Evolutionary conservation across 2,329 filamentous ascomycete species (phyloP), one percentile per base, ranked within the genome.

Genomic region (Clarireedia homoeocarpa): DNA sequence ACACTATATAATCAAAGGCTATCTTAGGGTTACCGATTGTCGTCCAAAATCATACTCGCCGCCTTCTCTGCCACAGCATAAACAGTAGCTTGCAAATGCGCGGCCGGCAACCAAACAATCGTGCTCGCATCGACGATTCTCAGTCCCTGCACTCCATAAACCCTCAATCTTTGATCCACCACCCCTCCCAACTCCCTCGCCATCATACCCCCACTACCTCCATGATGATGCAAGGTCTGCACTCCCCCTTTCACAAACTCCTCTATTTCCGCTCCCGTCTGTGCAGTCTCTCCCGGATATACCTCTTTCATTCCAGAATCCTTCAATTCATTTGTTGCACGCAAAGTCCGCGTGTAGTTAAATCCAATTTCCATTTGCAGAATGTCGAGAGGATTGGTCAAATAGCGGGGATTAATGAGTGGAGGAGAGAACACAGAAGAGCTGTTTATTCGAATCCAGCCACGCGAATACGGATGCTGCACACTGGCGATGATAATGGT

Each of bases 391-490:
- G 75, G 71, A 51, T 77, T 70, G 3, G 69, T 65, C 17, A 76
- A 66, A 38, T 73, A 75, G 9, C 68, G 67, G 0, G 72, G 70
- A 58, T 78, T 71, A 55, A 77, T 73, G 2, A 61, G 45, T 0
- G 74, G 73, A 15, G 68, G 62, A 2, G 58, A 63, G 0, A 62
- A 61, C 0, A 70, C 67, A 48, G 74, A 67, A 0, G 70, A 49
- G 0, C 71, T 73, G 1, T 59, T 61, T 39, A 76, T 70, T 67
- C 84, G 81, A 51, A 81, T 75, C 39, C 72, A 72, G 2, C 82
- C 82, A 0, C 79, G 75, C 1, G 78, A 80, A 64, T 81, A 77
- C 0, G 82, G 59, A 24, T 57, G 82, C 59, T 79, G 78, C 0
- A 59, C 34, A 24, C 48, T 51, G 6, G 56, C 51, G 39, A 23